Evolutionary conservation across 257 asterid genomes (phyloP).

Genomic region (Solanum tarapatanum): DNA sequence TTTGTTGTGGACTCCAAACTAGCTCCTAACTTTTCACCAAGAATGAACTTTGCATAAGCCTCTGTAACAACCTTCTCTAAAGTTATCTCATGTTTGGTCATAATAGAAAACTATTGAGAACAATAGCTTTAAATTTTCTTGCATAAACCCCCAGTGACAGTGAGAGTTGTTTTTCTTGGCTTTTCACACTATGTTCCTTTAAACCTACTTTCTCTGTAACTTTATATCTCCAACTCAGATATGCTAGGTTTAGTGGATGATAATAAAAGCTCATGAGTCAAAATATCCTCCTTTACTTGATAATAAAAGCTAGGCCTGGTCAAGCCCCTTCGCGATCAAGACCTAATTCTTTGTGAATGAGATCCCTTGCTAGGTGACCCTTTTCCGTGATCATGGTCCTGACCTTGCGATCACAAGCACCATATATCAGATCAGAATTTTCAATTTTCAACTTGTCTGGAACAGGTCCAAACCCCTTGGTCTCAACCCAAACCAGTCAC

Average conservation of each 20-base stretch:
- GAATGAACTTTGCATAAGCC: slow-evolving; percentile 82
- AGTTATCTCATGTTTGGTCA: background rate
- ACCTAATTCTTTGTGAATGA: background rate
- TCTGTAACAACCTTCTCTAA: slow-evolving; percentile 40
- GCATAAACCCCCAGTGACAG: slow-evolving; percentile 19
- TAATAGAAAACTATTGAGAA: background rate
- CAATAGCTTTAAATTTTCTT: background rate
- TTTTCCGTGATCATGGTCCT: background rate
- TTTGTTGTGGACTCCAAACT: slow-evolving; percentile 55
- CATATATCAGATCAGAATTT: background rate
- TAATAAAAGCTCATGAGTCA: slow-evolving; percentile 33
- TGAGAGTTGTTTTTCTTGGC: slow-evolving; percentile 31
- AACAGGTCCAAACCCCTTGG: background rate
- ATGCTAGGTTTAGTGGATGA: slow-evolving; percentile 20
- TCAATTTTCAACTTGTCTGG: background rate
- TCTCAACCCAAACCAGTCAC: background rate
- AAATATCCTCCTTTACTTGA: slow-evolving; percentile 35
- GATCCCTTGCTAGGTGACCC: background rate
- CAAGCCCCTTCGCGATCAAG: background rate
- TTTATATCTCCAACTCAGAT: slow-evolving; percentile 37
- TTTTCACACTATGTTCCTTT: slow-evolving; percentile 32
- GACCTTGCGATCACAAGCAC: background rate
- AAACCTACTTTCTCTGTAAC: slow-evolving; percentile 31
- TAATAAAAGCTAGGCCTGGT: background rate
- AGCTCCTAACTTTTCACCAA: slow-evolving; percentile 89